These are phyloP conservation scores for Sarocladium strictum DNA, from an alignment of 2,329 filamentous ascomycete genomes.

Conservation along the genomic window DNA sequence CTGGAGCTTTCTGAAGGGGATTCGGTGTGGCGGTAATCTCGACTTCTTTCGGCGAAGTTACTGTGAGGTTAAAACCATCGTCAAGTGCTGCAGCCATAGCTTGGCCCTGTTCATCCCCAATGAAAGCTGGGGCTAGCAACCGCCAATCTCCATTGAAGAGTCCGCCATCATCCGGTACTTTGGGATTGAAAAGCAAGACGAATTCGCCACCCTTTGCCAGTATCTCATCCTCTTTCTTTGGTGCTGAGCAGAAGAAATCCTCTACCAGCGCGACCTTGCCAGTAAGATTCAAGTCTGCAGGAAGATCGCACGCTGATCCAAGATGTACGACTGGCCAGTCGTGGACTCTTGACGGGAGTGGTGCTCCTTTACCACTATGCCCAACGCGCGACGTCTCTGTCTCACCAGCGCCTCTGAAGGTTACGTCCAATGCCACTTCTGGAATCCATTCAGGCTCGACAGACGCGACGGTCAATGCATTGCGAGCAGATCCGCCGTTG, in stretches of 20 bases:
- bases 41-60: background rate
- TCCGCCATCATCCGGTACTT: background rate
- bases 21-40: constrained; percentile 1
- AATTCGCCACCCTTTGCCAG: background rate
- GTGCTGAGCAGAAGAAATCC: constrained; percentile 3
- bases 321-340: constrained; percentile 4
- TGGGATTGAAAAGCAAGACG: constrained; percentile 4
- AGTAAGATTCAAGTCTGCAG: background rate
- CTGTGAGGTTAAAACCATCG: constrained; percentile 1
- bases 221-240: constrained; percentile 4
- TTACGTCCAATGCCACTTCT: constrained; percentile 3
- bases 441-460: constrained; percentile 10
- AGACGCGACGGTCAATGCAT: constrained; percentile 37
- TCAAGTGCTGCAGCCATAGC: constrained; percentile 2
- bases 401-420: background rate
- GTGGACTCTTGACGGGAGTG: constrained; percentile 3
- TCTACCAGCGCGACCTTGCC: constrained; percentile 4
- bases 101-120: constrained; percentile 1
- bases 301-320: constrained; percentile 2
- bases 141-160: constrained; percentile 5
- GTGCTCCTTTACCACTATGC: constrained; percentile 1
- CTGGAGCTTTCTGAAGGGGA: background rate
- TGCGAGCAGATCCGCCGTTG: constrained; percentile 30
- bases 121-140: background rate
- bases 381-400: constrained; percentile 3